These are phyloP conservation scores for Neurospora hispaniola DNA, from an alignment of 495 filamentous ascomycete species.

Conservation along the genomic window DNA sequence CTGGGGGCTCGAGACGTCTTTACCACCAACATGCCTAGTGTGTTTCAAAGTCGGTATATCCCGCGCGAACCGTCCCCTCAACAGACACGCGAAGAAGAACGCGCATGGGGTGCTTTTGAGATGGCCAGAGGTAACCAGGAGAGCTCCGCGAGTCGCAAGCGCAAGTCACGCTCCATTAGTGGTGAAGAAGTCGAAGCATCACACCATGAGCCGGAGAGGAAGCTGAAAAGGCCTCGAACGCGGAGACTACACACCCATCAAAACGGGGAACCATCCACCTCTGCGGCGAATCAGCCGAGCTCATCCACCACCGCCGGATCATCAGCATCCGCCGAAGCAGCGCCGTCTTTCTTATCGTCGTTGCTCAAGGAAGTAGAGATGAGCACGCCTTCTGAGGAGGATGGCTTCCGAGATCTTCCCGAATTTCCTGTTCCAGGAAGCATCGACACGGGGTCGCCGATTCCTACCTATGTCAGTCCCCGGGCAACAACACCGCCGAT, in stretches of 20 bases:
- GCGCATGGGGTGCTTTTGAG: slow-evolving; percentile 84
- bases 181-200: slow-evolving; percentile 56
- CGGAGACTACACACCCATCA: slow-evolving; percentile 27
- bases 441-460: slow-evolving; percentile 44
- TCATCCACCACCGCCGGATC: slow-evolving; percentile 10
- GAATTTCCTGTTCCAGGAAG: slow-evolving; percentile 51
- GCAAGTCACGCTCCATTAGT: slow-evolving; percentile 62
- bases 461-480: slow-evolving; percentile 54
- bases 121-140: slow-evolving; percentile 59
- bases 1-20: slow-evolving; percentile 62
- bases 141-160: slow-evolving; percentile 44
- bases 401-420: slow-evolving; percentile 36
- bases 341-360: slow-evolving; percentile 62
- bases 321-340: slow-evolving; percentile 28
- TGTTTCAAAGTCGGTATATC: slow-evolving; percentile 6
- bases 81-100: slow-evolving; percentile 67
- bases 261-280: slow-evolving; percentile 27
- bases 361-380: slow-evolving; percentile 80
- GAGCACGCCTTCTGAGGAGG: slow-evolving; percentile 45
- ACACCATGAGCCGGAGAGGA: slow-evolving; percentile 54
- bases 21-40: slow-evolving; percentile 42
- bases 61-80: slow-evolving; percentile 36
- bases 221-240: slow-evolving; percentile 76
- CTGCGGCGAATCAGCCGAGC: slow-evolving; percentile 6
- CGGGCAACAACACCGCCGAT: slow-evolving; percentile 64